Evolutionary conservation across 2,329 filamentous ascomycete genomes (phyloP), one percentile per base, ranked within the genome.

Genomic region (Hawksworthiomyces lignivorus): DNA sequence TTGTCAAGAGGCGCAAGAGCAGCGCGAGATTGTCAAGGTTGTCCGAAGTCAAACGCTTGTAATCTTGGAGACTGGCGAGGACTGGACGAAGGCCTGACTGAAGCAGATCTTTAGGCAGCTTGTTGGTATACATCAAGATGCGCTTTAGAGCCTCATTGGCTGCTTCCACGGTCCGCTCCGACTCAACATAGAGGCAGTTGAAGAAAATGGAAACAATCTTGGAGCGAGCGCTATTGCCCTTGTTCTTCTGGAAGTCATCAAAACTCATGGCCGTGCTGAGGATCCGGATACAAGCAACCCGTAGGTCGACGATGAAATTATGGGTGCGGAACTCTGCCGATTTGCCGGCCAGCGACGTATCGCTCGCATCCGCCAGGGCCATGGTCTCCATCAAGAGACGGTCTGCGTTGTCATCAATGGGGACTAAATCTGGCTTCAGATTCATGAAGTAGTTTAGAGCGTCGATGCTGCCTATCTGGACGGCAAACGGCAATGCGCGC

Each of bases 391-490:
- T 85, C 46, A 98, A 73, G 31, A 98, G 69, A 33, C 92, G 78
- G 51, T 92, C 94, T 20, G 97, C 72, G 49, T 89, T 81, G 37
- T 97, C 90, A 51, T 96, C 92, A 59, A 97, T 95, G 7, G 82
- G 79, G 20, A 98, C 80, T 55, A 96, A 90, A 50, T 92, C 84
- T 36, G 83, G 80, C 59, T 94, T 90, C 36, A 98, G 72, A 43
- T 83, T 82, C 67, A 99, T 77, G 57, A 94, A 94, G 62, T 94
- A 98, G 0, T 87, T 95, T 57, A 98, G 88, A 1, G 92, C 92
- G 59, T 98, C 94, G 52, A 99, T 96, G 57, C 94, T 97, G 4
- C 92, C 94, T 52, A 98, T 98, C 64, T 98, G 94, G 3, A 87
- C 90, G 5, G 87, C 75, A 57, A 98, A 98, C 0, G 92, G 92